A percentile compares a stretch with the other conserved stretches of the same genome.
Evolutionary conservation across 805 yeast genomes (phyloP).

Genomic region (Yamadazyma kitorensis): DNA sequence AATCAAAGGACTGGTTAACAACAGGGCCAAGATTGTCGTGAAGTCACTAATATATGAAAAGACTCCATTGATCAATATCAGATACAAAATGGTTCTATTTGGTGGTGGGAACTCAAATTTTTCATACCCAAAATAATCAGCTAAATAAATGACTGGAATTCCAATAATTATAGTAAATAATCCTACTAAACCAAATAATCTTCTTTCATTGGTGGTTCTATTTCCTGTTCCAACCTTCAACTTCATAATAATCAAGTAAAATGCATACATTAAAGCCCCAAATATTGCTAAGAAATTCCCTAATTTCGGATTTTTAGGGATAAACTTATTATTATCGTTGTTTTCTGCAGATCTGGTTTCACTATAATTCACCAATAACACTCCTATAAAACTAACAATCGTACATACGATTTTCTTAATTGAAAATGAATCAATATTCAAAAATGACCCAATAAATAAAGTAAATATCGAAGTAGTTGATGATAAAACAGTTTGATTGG

Average conservation of each 20-base stretch:
- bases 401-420: slow-evolving; percentile 42
- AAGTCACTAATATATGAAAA: slow-evolving; percentile 50
- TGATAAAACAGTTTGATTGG: slow-evolving; percentile 50
- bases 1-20: slow-evolving; percentile 53
- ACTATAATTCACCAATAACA: slow-evolving; percentile 41
- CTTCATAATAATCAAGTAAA: slow-evolving; percentile 43
- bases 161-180: slow-evolving; percentile 37
- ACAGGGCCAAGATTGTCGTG: slow-evolving; percentile 47
- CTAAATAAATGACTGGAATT: slow-evolving; percentile 36
- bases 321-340: slow-evolving; percentile 21
- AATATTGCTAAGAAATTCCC: slow-evolving; percentile 46
- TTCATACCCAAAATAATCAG: slow-evolving; percentile 39
- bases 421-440: slow-evolving; percentile 42
- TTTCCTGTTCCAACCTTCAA: slow-evolving; percentile 43
- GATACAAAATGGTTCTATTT: slow-evolving; percentile 25
- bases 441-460: slow-evolving; percentile 39
- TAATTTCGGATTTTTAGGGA: slow-evolving; percentile 36
- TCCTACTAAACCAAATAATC: slow-evolving; percentile 48
- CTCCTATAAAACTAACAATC: slow-evolving; percentile 45
- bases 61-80: slow-evolving; percentile 41
- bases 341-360: slow-evolving; percentile 19
- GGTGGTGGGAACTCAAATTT: slow-evolving; percentile 42
- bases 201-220: slow-evolving; percentile 43
- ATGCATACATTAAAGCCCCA: slow-evolving; percentile 48
- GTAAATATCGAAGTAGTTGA: slow-evolving; percentile 53